Percentiles rank a stretch among this genome's conserved stretches.
Evolutionary conservation across 495 filamentous ascomycete species (phyloP).

Genomic region (Neurospora tetraspora): DNA sequence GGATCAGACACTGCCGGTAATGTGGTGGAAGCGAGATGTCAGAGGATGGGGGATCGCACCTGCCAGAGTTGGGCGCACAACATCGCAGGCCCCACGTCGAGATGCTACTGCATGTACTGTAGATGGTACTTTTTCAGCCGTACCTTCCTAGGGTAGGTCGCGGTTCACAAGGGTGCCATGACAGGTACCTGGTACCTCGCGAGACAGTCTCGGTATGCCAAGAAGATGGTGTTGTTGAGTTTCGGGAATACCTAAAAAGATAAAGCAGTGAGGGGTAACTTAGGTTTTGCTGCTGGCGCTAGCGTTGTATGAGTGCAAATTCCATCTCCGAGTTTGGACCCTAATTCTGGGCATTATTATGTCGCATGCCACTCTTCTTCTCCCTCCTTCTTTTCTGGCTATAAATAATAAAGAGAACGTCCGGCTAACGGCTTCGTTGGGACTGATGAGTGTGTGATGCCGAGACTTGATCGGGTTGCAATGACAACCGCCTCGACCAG

Average conservation of each 20-base stretch:
- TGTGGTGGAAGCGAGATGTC: neutral
- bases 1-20: neutral
- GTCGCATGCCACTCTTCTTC: neutral
- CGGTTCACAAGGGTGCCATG: neutral
- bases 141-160: neutral
- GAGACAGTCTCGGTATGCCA: neutral
- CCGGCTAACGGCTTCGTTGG: neutral
- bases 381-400: neutral
- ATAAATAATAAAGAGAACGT: neutral
- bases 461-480: slow-evolving; percentile 4
- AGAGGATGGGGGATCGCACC: neutral
- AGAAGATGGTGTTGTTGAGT: neutral
- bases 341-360: neutral
- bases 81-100: neutral
- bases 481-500: slow-evolving; percentile 1
- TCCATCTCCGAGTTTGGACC: neutral
- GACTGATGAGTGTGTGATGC: neutral
- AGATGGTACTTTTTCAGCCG: neutral
- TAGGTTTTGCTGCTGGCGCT: neutral
- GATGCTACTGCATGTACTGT: neutral
- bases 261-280: neutral
- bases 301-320: neutral
- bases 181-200: neutral
- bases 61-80: neutral
- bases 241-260: neutral